phyloP scores from a whole-genome alignment of 2,329 filamentous ascomycete genomes.

The Tolypocladium sp. region DNA sequence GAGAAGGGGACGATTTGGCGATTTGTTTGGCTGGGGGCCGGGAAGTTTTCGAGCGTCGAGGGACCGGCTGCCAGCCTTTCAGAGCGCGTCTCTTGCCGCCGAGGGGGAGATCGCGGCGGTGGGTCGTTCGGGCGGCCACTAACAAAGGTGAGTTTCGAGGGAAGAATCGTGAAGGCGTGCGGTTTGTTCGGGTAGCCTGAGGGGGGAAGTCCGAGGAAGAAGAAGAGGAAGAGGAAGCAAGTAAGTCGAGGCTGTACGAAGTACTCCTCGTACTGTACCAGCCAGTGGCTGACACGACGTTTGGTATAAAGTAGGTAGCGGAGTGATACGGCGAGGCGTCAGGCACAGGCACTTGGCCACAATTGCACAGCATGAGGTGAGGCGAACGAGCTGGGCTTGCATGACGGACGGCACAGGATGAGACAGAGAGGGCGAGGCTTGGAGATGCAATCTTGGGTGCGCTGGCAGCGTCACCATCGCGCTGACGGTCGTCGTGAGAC shows the following conservation, averaged over 20 bases:
- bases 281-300: background rate
- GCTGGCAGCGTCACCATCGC: background rate
- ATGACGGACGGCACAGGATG: background rate
- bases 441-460: background rate
- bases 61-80: conserved; percentile 23
- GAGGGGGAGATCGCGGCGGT: conserved; percentile 13
- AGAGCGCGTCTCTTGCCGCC: conserved; percentile 28
- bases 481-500: background rate
- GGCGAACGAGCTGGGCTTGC: conserved; percentile 2
- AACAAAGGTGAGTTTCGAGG: background rate
- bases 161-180: background rate
- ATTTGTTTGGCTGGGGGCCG: conserved; percentile 3
- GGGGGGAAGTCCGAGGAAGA: background rate
- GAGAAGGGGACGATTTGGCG: conserved; percentile 3
- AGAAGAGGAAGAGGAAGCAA: background rate
- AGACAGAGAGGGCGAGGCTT: background rate
- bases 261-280: background rate
- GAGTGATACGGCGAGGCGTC: background rate
- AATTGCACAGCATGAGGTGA: conserved; percentile 3
- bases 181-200: background rate
- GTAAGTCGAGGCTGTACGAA: background rate
- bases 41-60: conserved; percentile 9
- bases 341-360: conserved; percentile 1
- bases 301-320: background rate
- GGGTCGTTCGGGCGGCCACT: conserved; percentile 5